Conservation (phyloP, 768 basidiomycete genomes). For the Amanita thiersii region DNA sequence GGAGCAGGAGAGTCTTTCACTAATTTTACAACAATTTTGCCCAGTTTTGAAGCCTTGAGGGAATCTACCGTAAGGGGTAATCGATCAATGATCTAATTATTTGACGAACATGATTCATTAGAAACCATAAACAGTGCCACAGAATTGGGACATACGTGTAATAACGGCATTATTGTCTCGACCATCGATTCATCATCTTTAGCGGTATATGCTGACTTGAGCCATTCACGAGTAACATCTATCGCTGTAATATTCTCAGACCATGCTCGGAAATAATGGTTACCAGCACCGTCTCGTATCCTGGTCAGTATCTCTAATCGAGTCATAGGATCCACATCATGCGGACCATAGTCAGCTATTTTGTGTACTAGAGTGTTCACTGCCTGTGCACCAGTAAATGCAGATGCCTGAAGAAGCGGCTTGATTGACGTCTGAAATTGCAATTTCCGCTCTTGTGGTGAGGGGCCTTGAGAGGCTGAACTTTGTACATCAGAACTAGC, state of each 20-base stretch:
- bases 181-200: conserved; percentile 44
- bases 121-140: not conserved
- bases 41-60: conserved; percentile 65
- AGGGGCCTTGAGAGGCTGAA: too few relatives aligned
- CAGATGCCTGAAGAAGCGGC: conserved; percentile 46
- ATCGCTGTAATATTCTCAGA: conserved; percentile 67
- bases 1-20: conserved; percentile 67
- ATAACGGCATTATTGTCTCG: conserved; percentile 79
- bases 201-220: conserved; percentile 58
- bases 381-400: conserved; percentile 63
- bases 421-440: conserved; percentile 44
- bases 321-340: conserved; percentile 55
- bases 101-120: conserved; percentile 9
- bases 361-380: conserved; percentile 52
- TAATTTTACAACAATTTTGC: conserved; percentile 71
- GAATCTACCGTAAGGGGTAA: conserved; percentile 66
- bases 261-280: conserved; percentile 86
- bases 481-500: conserved; percentile 14
- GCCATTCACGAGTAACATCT: conserved; percentile 76
- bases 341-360: conserved; percentile 51
- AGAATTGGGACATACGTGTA: conserved; percentile 57
- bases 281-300: conserved; percentile 77
- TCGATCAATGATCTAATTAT: conserved; percentile 69
- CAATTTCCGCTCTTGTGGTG: conserved; percentile 46
- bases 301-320: conserved; percentile 73